These are phyloP conservation scores for Coffea eugenioides DNA, from an alignment of 257 asterid species.

Conservation along the genomic window DNA sequence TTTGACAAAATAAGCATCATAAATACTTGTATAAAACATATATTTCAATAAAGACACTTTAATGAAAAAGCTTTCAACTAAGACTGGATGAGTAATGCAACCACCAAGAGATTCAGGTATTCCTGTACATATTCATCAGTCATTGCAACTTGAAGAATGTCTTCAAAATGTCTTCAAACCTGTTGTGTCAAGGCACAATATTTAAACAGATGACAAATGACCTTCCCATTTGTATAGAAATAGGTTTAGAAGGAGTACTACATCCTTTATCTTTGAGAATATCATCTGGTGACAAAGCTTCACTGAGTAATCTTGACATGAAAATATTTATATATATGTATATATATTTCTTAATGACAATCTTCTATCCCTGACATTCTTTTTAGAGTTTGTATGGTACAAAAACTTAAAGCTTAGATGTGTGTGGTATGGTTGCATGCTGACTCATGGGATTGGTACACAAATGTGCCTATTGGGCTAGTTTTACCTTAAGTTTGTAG, in stretches of 20 bases:
- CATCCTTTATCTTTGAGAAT: neutral
- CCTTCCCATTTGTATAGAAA: neutral
- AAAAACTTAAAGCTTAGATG: neutral
- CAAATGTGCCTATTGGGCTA: neutral
- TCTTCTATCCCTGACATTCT: neutral
- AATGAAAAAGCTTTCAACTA: too few relatives aligned
- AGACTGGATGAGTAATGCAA: neutral
- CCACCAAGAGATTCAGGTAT: neutral
- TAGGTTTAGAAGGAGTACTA: neutral
- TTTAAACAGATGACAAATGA: neutral
- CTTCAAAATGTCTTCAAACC: neutral
- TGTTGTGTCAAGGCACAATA: neutral
- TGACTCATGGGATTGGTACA: neutral
- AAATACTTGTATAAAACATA: neutral
- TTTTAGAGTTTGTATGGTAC: neutral
- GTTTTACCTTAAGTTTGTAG: neutral
- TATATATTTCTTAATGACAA: neutral
- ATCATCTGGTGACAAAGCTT: neutral
- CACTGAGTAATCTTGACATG: neutral
- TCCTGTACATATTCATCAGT: neutral
- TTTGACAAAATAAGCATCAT: neutral
- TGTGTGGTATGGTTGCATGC: neutral
- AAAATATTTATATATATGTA: neutral
- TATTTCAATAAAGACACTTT: too few relatives aligned
- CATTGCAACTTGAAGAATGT: neutral